phyloP scores from a whole-genome alignment of 768 basidiomycete genomes.

The Podaxis sp. region DNA sequence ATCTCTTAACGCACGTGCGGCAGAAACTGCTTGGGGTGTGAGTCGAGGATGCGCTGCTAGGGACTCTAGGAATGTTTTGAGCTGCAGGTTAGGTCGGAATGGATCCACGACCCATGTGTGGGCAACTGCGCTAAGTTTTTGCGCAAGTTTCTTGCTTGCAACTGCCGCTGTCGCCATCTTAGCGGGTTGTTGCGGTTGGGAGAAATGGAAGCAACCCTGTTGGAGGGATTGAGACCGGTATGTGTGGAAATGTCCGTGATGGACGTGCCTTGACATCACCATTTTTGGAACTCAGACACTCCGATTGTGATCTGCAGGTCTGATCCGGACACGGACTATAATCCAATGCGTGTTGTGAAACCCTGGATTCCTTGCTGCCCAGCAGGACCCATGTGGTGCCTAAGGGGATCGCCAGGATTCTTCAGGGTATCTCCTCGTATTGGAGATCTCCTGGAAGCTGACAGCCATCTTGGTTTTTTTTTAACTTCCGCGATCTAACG shows the following conservation, averaged over 20 bases:
- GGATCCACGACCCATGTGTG: slow-evolving; percentile 69
- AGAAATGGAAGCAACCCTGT: neutral
- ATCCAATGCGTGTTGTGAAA: slow-evolving; percentile 2
- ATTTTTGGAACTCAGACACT: slow-evolving; percentile 13
- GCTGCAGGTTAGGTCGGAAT: slow-evolving; percentile 75
- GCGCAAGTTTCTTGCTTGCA: slow-evolving; percentile 37
- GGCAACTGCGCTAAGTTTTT: slow-evolving; percentile 56
- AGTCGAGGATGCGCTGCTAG: slow-evolving; percentile 70
- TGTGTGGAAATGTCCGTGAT: neutral
- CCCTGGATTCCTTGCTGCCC: slow-evolving; percentile 6
- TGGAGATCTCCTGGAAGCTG: neutral
- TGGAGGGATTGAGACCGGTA: neutral
- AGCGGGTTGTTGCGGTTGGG: neutral
- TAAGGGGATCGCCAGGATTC: neutral
- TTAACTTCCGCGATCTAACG: neutral
- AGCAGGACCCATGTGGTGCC: neutral
- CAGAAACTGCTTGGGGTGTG: slow-evolving; percentile 57
- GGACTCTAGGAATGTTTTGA: slow-evolving; percentile 62
- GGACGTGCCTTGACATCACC: slow-evolving; percentile 5
- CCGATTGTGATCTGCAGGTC: neutral
- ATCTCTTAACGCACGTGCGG: slow-evolving; percentile 53
- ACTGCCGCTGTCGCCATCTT: slow-evolving; percentile 23
- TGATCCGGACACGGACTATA: neutral
- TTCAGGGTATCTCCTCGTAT: neutral
- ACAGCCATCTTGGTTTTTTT: neutral